Conservation (phyloP, 2,329 filamentous ascomycete genomes). For the Aspergillus pseudoviridinutans region DNA sequence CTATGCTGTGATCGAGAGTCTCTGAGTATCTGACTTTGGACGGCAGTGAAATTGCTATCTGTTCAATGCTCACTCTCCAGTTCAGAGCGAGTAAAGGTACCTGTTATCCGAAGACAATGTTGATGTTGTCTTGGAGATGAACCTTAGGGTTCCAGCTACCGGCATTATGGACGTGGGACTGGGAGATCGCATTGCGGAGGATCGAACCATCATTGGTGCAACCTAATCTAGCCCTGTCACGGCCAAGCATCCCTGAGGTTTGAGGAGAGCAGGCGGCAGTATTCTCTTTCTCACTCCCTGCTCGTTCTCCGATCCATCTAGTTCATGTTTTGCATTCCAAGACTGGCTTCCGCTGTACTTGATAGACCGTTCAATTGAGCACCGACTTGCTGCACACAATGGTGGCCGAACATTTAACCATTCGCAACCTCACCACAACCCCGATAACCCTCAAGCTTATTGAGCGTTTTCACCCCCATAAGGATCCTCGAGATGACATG, state of each 20-base stretch:
- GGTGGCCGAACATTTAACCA: slow-evolving; percentile 52
- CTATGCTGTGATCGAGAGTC: neutral
- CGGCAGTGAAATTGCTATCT: neutral
- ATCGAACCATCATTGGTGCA: neutral
- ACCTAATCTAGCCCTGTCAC: neutral
- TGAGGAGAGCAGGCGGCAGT: neutral
- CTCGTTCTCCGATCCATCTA: too few relatives aligned
- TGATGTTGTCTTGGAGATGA: neutral
- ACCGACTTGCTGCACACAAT: slow-evolving; percentile 16
- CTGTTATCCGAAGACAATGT: neutral
- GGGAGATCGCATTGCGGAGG: neutral
- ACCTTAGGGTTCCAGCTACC: too few relatives aligned
- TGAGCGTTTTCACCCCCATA: slow-evolving; percentile 65
- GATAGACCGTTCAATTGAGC: neutral
- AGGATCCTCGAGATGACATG: slow-evolving; percentile 34
- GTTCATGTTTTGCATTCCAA: neutral
- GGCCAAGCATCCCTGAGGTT: neutral
- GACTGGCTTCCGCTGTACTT: neutral
- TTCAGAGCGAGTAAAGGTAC: neutral
- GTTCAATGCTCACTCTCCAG: neutral
- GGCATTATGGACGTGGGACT: too few relatives aligned
- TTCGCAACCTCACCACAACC: slow-evolving; percentile 77
- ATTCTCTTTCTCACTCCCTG: neutral
- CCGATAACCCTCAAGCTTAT: slow-evolving; percentile 68
- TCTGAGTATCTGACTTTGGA: neutral